phyloP scores from a whole-genome alignment of 345 rosid species.

The Ricinus communis region DNA sequence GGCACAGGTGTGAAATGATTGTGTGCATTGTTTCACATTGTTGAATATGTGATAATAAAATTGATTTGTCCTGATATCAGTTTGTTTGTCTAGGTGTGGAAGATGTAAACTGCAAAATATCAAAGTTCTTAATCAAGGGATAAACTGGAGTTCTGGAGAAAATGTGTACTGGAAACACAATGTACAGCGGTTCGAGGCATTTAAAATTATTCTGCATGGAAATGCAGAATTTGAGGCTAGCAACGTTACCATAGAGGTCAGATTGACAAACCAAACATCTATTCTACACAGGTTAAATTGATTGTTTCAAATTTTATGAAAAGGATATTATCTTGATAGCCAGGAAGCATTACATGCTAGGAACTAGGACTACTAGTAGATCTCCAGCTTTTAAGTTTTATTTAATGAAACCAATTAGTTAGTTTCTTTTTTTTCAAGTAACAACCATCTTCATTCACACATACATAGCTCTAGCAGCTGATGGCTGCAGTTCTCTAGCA shows the following conservation, averaged over 20 bases:
- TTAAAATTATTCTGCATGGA: constrained; percentile 75
- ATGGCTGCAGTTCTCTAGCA: not conserved
- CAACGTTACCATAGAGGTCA: constrained; percentile 69
- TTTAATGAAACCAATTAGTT: too few relatives aligned
- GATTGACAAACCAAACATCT: not conserved
- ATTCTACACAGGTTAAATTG: not conserved
- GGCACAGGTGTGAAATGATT: constrained; percentile 52
- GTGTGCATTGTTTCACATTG: constrained; percentile 12
- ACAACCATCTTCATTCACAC: not conserved
- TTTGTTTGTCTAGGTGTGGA: constrained; percentile 63
- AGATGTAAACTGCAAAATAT: constrained; percentile 77
- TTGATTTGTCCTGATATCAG: constrained; percentile 6
- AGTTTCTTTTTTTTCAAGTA: too few relatives aligned
- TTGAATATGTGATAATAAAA: not conserved
- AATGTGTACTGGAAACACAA: constrained; percentile 89
- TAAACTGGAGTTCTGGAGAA: constrained; percentile 67
- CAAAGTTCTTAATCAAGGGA: constrained; percentile 68
- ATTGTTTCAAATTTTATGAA: not conserved
- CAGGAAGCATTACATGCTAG: not conserved
- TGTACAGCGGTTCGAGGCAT: constrained; percentile 58
- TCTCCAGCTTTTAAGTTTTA: too few relatives aligned
- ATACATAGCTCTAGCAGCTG: not conserved
- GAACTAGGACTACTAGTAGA: not conserved
- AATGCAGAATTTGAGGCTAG: constrained; percentile 91
- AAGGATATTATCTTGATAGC: not conserved